These are phyloP conservation scores for Galerina marginata DNA, from an alignment of 768 basidiomycete genomes.

Conservation along the genomic window DNA sequence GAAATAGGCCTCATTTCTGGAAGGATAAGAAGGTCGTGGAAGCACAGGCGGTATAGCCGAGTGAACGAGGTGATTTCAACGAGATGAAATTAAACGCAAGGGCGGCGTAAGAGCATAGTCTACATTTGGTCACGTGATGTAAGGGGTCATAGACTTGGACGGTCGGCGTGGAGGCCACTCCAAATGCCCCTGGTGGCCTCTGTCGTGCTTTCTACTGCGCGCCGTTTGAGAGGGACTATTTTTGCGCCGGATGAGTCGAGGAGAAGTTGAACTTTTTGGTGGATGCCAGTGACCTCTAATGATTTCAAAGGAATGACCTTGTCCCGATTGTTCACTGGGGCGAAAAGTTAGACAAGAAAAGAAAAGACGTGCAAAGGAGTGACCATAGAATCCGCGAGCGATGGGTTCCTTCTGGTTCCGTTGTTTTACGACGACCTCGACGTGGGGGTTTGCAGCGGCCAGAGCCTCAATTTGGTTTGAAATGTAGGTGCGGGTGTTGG, in stretches of 20 bases:
- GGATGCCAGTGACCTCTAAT: slow-evolving; percentile 75
- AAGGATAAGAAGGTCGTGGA: slow-evolving; percentile 34
- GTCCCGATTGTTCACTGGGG: slow-evolving; percentile 82
- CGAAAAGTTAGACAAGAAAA: slow-evolving; percentile 20
- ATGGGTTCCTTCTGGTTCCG: slow-evolving; percentile 79
- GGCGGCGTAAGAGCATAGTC: slow-evolving; percentile 20
- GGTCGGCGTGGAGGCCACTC: slow-evolving; percentile 85
- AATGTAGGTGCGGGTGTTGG: slow-evolving; percentile 73
- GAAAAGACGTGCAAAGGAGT: slow-evolving; percentile 29
- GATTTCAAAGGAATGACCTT: slow-evolving; percentile 85
- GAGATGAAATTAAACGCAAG: slow-evolving; percentile 32
- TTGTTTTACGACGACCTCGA: slow-evolving; percentile 84
- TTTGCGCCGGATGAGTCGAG: slow-evolving; percentile 89
- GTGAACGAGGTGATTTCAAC: slow-evolving; percentile 31
- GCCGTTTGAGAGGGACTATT: slow-evolving; percentile 80
- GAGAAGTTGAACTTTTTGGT: slow-evolving; percentile 80
- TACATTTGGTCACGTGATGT: slow-evolving; percentile 39
- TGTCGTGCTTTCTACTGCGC: slow-evolving; percentile 76
- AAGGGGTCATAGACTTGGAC: slow-evolving; percentile 51
- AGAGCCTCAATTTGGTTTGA: slow-evolving; percentile 63
- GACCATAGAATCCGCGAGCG: slow-evolving; percentile 83
- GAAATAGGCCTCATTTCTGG: slow-evolving; percentile 33
- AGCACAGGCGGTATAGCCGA: slow-evolving; percentile 25
- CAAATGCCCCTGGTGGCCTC: slow-evolving; percentile 88
- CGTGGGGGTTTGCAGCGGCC: slow-evolving; percentile 77